These are phyloP conservation scores for Suhomyces bribrorum DNA, from an alignment of 1,139 yeast species.

Conservation along the genomic window DNA sequence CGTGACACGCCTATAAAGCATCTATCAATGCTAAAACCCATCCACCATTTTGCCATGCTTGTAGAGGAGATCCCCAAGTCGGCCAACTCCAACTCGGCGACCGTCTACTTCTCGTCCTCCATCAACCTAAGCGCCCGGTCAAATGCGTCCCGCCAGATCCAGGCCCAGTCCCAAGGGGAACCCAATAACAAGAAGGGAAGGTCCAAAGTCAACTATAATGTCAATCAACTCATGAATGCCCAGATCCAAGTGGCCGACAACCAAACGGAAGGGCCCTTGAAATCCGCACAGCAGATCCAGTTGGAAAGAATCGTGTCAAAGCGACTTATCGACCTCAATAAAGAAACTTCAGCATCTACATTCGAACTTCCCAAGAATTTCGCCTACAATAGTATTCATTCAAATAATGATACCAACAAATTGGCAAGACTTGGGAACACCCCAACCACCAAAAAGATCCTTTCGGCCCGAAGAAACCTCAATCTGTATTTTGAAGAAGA, in stretches of 20 bases:
- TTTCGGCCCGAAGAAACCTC: conserved; percentile 48
- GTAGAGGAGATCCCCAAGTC: conserved; percentile 50
- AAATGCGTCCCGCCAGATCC: conserved; percentile 19
- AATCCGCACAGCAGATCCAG: conserved; percentile 47
- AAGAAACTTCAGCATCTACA: conserved; percentile 29
- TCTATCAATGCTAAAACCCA: background rate
- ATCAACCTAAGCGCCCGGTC: conserved; percentile 47
- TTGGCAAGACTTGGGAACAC: conserved; percentile 44
- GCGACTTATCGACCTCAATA: conserved; percentile 38
- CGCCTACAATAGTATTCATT: conserved; percentile 36
- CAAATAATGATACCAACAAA: conserved; percentile 24
- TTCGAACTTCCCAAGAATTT: conserved; percentile 49
- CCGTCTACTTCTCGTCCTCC: conserved; percentile 48
- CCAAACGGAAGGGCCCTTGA: conserved; percentile 36
- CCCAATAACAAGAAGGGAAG: conserved; percentile 28
- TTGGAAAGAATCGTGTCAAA: conserved; percentile 43
- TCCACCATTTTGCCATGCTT: no score
- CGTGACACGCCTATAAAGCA: no score
- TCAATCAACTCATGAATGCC: conserved; percentile 47
- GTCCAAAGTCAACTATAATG: conserved; percentile 48
- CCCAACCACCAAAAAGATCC: conserved; percentile 46
- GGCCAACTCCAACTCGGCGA: conserved; percentile 34
- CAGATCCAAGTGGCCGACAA: conserved; percentile 41
- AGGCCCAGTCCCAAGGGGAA: conserved; percentile 21
- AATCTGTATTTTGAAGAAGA: conserved; percentile 52